Base-by-base conservation (phyloP, 2,329 filamentous ascomycete genomes). In the Alternaria brassicicola region DNA sequence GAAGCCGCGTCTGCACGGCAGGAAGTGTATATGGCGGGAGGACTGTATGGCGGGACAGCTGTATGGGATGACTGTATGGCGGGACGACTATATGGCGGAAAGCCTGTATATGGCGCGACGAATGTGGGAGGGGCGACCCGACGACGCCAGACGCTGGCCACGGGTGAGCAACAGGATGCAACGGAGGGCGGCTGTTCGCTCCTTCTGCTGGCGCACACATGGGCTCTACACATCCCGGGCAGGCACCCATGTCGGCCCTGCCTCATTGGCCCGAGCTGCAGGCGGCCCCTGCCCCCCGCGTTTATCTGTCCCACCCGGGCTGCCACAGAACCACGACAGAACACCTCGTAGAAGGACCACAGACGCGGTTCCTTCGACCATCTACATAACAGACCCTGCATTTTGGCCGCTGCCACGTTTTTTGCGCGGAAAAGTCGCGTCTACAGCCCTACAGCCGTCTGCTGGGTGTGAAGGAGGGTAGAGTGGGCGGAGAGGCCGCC, bases 381-480 rank as follows among this genome's bases (percentile, higher is more conserved):
- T 57, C 50, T 55, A 57, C 52, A 70, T 56, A 60, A 48, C 31
- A 54, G 56, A 60, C 65, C 66, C 71, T 70, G 69, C 69, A 64
- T 69, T 56, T 58, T 64, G 62, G 63, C 63, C 66, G 59, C 56
- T 38, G 50, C 50, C 62, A 65, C 69, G 70, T 65, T 72, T 71
- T 74, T 75, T 71, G 65, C 31, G 67, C 67, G 64, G 59, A 71
- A 74, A 73, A 69, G 59, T 59, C 61, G 64, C 66, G 65, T 73
- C 63, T 73, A 63, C 62, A 70, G 70, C 67, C 65, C 67, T 68
- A 74, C 59, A 68, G 63, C 45, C 51, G 54, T 55, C 62, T 53
- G 52, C 51, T 57, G 62, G 63, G 59, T 57, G 64, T 67, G 59
- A 55, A 58, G 70, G 69, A 67, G 70, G 71, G 68, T 59, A 52